Percentiles rank a stretch among this genome's conserved stretches.
These are phyloP conservation scores for Cruciata laevipes DNA, from an alignment of 257 asterid species.

Conservation along the genomic window DNA sequence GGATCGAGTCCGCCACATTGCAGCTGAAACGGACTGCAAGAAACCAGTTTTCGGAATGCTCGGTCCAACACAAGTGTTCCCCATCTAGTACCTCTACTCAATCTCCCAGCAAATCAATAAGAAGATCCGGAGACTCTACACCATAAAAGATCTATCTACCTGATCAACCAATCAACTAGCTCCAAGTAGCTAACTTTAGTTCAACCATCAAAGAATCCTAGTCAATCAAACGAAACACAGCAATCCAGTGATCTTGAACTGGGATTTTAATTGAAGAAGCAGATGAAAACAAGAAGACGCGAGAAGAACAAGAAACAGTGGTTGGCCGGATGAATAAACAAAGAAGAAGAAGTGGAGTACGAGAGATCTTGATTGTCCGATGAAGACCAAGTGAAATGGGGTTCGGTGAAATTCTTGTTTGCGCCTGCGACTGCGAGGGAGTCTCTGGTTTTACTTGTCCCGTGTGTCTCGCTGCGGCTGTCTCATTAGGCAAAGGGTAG, in stretches of 20 bases:
- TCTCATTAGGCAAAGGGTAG: slow-evolving; percentile 3
- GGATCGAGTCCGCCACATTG: slow-evolving; percentile 75
- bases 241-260: background rate
- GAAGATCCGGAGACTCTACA: slow-evolving; percentile 11
- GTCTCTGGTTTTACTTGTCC: background rate
- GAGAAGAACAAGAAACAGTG: background rate
- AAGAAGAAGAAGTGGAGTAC: background rate
- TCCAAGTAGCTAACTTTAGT: background rate
- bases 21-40: slow-evolving; percentile 79
- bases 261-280: background rate
- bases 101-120: slow-evolving; percentile 12
- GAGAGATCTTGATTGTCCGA: slow-evolving; percentile 32
- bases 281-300: background rate
- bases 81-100: slow-evolving; percentile 39
- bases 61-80: slow-evolving; percentile 95
- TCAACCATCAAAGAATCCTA: background rate
- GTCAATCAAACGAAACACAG: slow-evolving; percentile 4
- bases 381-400: background rate
- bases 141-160: slow-evolving; percentile 27
- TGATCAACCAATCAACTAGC: slow-evolving; percentile 9
- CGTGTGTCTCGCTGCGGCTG: background rate
- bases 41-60: slow-evolving; percentile 55
- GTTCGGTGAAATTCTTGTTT: background rate
- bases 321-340: slow-evolving; percentile 1
- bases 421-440: background rate